Conservation (phyloP, 164 flowering plant genomes). For the Nelumbo lutea region DNA sequence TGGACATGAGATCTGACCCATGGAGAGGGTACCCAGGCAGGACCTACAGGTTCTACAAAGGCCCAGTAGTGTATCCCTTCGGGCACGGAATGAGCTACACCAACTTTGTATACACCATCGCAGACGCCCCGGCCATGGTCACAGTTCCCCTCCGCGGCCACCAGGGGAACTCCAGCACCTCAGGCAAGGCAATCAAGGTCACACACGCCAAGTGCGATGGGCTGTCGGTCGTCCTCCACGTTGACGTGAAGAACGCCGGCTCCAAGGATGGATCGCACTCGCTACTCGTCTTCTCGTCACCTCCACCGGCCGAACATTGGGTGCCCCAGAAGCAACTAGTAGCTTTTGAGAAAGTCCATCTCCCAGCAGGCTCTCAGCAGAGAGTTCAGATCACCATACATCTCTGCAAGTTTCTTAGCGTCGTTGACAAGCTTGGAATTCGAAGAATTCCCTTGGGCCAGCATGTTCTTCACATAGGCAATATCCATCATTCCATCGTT, state of each 20-base stretch:
- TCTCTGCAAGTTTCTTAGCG: constrained; percentile 71
- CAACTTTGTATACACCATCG: constrained; percentile 42
- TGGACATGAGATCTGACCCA: constrained; percentile 63
- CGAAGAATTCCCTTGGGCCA: constrained; percentile 77
- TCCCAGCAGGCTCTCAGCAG: constrained; percentile 37
- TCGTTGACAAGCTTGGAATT: constrained; percentile 62
- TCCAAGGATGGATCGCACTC: constrained; percentile 63
- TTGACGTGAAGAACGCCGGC: constrained; percentile 64
- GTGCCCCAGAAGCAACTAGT: constrained; percentile 68
- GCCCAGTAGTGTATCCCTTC: constrained; percentile 79
- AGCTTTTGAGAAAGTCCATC: constrained; percentile 59
- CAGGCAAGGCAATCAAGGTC: constrained; percentile 47
- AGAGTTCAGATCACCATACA: constrained; percentile 49
- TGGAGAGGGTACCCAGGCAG: constrained; percentile 73
- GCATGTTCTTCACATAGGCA: constrained; percentile 63
- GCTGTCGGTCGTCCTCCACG: constrained; percentile 39
- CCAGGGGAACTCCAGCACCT: constrained; percentile 13
- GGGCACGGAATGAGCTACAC: constrained; percentile 88
- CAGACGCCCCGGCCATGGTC: constrained; percentile 43
- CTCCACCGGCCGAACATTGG: constrained; percentile 62
- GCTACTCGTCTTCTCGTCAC: constrained; percentile 48
- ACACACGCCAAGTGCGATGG: constrained; percentile 59
- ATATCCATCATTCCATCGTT: constrained; percentile 49
- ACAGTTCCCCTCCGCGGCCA: constrained; percentile 51
- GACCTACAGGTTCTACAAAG: constrained; percentile 87